These are phyloP conservation scores for Candida parachauliodes DNA, from an alignment of 805 yeast species.

Conservation along the genomic window DNA sequence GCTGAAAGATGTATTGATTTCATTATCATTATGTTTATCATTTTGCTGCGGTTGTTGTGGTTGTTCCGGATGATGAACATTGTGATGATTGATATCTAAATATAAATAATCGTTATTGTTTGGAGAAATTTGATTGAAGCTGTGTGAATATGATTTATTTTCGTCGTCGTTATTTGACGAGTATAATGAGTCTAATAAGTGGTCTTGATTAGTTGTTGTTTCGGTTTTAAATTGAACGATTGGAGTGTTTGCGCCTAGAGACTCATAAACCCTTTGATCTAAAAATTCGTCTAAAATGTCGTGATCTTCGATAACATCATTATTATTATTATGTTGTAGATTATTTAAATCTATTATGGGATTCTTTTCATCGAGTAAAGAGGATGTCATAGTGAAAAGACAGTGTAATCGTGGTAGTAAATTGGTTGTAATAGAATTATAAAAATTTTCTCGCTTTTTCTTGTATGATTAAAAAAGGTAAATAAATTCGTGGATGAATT, in stretches of 20 bases:
- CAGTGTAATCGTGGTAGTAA: too few species aligned
- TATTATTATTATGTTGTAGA: neutral
- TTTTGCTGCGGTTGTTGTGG: constrained; percentile 6
- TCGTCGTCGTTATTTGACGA: constrained; percentile 3
- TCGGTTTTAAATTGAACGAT: neutral
- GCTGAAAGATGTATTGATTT: neutral
- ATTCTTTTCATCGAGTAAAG: constrained; percentile 2
- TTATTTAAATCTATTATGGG: neutral
- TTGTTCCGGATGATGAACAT: constrained; percentile 6
- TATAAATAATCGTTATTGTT: constrained; percentile 19
- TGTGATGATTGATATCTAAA: constrained; percentile 14
- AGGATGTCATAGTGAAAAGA: constrained; percentile 4
- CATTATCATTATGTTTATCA: neutral
- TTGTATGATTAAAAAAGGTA: neutral
- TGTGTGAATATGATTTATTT: neutral
- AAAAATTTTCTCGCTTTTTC: too few species aligned
- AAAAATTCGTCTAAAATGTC: constrained; percentile 57
- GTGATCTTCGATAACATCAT: neutral
- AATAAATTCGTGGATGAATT: too few species aligned
- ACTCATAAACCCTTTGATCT: constrained; percentile 49
- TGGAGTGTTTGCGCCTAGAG: constrained; percentile 14
- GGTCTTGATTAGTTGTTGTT: constrained; percentile 8
- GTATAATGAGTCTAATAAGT: constrained; percentile 17
- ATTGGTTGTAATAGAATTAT: too few species aligned
- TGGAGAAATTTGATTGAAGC: constrained; percentile 5